phyloP scores from a whole-genome alignment of 768 basidiomycete species.

The Lactarius psammicola region DNA sequence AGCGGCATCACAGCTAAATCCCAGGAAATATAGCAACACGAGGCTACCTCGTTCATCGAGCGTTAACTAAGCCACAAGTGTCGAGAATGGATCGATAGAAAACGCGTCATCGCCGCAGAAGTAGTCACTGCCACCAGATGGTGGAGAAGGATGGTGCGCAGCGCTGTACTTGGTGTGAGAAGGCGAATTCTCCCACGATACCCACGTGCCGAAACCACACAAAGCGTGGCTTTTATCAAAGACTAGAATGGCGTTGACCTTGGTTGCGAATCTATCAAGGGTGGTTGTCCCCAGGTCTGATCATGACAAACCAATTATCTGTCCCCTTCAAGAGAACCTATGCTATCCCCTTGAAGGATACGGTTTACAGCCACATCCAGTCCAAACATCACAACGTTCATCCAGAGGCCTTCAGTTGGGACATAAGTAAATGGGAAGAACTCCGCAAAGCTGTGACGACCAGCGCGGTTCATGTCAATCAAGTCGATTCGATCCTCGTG shows the following conservation, averaged over 20 bases:
- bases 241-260: background rate
- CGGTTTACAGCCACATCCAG: conserved; percentile 66
- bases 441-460: conserved; percentile 59
- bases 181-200: background rate
- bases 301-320: conserved; percentile 74
- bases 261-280: background rate
- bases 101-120: background rate
- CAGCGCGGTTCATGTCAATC: conserved; percentile 53
- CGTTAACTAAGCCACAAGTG: background rate
- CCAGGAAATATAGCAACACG: conserved; percentile 4
- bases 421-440: conserved; percentile 67
- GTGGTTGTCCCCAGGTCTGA: background rate
- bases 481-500: conserved; percentile 54
- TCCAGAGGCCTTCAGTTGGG: conserved; percentile 80
- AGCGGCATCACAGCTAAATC: background rate
- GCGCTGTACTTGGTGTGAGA: background rate
- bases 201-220: background rate
- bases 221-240: background rate
- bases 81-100: too few relatives aligned
- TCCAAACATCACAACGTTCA: conserved; percentile 62
- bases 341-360: conserved; percentile 49
- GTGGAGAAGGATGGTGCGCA: background rate
- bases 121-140: background rate
- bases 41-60: background rate
- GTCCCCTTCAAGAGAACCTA: conserved; percentile 76